Percentiles rank a stretch among this genome's conserved stretches.
Evolutionary conservation across 495 filamentous ascomycete species (phyloP).

Genomic region (Trichocladium antarcticum): DNA sequence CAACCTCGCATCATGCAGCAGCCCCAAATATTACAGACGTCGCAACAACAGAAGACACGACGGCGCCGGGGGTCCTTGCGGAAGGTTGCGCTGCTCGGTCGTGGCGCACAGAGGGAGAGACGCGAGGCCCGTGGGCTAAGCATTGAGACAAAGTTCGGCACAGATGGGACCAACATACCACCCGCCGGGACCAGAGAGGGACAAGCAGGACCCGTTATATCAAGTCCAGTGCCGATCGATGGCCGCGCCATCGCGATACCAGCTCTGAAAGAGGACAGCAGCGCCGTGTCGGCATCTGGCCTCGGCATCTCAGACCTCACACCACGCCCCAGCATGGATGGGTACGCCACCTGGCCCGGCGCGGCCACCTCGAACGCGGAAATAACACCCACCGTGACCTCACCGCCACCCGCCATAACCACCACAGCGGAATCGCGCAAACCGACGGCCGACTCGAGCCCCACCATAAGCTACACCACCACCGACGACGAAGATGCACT

Average conservation of each 20-base stretch:
- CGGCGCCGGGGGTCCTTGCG: conserved; percentile 67
- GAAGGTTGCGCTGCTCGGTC: conserved; percentile 67
- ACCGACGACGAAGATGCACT: conserved; percentile 72
- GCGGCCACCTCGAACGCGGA: conserved; percentile 13
- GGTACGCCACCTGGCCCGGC: conserved; percentile 22
- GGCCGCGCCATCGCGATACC: not conserved
- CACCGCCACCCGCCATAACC: conserved; percentile 14
- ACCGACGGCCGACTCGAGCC: conserved; percentile 33
- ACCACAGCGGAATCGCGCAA: conserved; percentile 6
- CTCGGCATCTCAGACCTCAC: conserved; percentile 41
- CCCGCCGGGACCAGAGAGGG: not conserved
- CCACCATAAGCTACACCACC: conserved; percentile 53
- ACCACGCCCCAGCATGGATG: conserved; percentile 38
- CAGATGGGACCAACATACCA: not conserved
- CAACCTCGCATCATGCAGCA: conserved; percentile 36
- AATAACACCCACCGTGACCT: conserved; percentile 21
- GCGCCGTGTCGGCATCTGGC: conserved; percentile 22
- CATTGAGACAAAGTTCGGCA: conserved; percentile 30
- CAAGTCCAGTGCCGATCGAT: not conserved
- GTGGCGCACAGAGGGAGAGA: conserved; percentile 51
- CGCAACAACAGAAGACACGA: conserved; percentile 58
- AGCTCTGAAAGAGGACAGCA: not conserved
- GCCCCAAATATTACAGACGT: conserved; percentile 29
- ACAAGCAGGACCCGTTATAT: conserved; percentile 9
- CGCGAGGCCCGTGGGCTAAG: conserved; percentile 36